Conservation (phyloP, 2,329 filamentous ascomycete species). For the Fusarium sp. region DNA sequence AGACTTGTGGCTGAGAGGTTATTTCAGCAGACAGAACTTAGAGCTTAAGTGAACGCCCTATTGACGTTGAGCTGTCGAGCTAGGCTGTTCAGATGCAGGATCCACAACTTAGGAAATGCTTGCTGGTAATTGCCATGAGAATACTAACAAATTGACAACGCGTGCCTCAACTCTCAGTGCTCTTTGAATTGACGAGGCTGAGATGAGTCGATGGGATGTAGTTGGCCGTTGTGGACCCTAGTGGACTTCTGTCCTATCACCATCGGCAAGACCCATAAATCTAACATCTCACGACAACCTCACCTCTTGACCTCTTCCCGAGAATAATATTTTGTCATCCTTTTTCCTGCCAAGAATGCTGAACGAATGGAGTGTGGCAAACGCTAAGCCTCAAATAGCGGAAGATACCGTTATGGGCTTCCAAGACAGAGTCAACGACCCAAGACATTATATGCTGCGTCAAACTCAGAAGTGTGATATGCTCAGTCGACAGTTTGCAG, state of each 20-base stretch:
- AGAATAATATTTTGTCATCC: fast-evolving
- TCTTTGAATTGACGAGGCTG: neutral
- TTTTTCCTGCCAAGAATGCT: fast-evolving
- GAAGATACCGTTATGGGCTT: neutral
- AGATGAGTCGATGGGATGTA: neutral
- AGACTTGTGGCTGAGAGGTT: too few species aligned
- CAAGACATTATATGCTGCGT: neutral
- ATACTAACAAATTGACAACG: too few species aligned
- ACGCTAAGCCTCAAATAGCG: fast-evolving
- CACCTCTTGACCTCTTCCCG: neutral
- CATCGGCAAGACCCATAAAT: neutral
- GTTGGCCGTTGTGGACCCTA: neutral
- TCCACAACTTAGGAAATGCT: too few species aligned
- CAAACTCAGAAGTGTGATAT: neutral
- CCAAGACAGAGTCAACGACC: neutral
- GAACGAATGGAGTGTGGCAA: fast-evolving
- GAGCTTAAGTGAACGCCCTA: neutral
- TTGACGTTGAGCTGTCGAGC: neutral
- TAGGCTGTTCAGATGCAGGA: too few species aligned
- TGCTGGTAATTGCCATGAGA: too few species aligned
- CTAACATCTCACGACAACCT: neutral
- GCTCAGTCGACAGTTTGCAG: neutral
- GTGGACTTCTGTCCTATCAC: neutral
- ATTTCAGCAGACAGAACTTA: too few species aligned
- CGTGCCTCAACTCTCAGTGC: neutral